phyloP scores from a whole-genome alignment of 73 alveolate species.

The Symbiodinium natans region DNA sequence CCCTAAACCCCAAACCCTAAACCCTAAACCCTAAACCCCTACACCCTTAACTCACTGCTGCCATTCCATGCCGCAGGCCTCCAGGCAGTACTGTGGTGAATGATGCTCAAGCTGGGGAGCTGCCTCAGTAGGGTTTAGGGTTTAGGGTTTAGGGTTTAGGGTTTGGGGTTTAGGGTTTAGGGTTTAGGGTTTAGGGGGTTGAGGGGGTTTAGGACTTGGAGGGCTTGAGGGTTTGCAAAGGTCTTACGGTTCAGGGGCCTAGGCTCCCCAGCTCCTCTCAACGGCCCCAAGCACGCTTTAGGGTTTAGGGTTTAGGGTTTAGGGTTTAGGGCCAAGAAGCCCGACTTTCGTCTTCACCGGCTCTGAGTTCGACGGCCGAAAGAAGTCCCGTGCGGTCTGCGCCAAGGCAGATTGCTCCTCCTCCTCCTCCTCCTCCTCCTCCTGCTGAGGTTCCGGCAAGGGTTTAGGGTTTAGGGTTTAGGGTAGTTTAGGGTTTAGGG shows the following conservation, averaged over 20 bases:
- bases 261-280: no score
- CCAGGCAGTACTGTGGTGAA: not conserved
- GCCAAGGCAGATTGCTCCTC: no score
- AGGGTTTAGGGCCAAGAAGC: not conserved
- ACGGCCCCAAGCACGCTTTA: no score
- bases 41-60: no score
- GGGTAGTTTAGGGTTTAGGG: not conserved
- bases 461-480: not conserved
- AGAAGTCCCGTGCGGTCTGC: no score
- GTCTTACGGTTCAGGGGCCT: no score
- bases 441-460: not conserved
- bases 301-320: not conserved
- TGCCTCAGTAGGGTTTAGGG: not conserved
- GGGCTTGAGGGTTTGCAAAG: not conserved
- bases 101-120: not conserved
- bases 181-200: not conserved
- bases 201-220: not conserved
- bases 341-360: no score
- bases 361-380: no score
- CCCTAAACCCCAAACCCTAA: not conserved
- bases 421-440: no score
- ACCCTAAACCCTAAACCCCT: not conserved
- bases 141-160: no score
- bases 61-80: not conserved
- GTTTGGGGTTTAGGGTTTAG: no score